Evolutionary conservation across 1,139 yeast species (phyloP).

Genomic region (Zygosaccharomyces sapae): DNA sequence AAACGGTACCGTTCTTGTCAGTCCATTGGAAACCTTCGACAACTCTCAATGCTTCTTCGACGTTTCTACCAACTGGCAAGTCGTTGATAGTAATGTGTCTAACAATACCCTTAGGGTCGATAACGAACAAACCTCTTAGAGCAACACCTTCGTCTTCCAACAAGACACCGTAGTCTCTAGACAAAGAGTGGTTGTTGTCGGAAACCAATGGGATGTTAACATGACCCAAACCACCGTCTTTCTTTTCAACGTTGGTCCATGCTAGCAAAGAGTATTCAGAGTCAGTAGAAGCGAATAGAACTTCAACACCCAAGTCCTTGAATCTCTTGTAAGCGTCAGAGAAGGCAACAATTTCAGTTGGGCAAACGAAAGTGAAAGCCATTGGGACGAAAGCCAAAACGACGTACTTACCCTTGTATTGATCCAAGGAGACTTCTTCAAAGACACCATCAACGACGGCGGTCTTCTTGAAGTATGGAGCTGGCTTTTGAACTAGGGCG

Average conservation of each 20-base stretch:
- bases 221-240: slow-evolving; percentile 97
- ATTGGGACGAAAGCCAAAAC: slow-evolving; percentile 93
- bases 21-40: slow-evolving; percentile 99
- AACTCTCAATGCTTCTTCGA: slow-evolving; percentile 94
- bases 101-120: slow-evolving; percentile 89
- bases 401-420: slow-evolving; percentile 97
- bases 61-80: slow-evolving; percentile 98
- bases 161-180: slow-evolving; percentile 95
- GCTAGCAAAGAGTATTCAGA: slow-evolving; percentile 96
- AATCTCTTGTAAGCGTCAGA: slow-evolving; percentile 91
- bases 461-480: slow-evolving; percentile 92
- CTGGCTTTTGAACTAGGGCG: slow-evolving; percentile 87
- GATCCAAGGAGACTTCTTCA: slow-evolving; percentile 89
- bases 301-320: slow-evolving; percentile 79
- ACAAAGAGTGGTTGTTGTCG: slow-evolving; percentile 92
- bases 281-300: slow-evolving; percentile 95
- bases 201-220: slow-evolving; percentile 91
- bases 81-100: slow-evolving; percentile 98
- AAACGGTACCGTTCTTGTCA: slow-evolving; percentile 96
- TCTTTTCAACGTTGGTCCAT: slow-evolving; percentile 95
- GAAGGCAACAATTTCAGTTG: slow-evolving; percentile 98
- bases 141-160: slow-evolving; percentile 95
- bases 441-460: slow-evolving; percentile 95
- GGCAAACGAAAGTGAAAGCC: slow-evolving; percentile 99
- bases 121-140: slow-evolving; percentile 94